Evolutionary conservation across 1,284 basidiomycete genomes (phyloP).

Genomic region (Ustilago bromivora): DNA sequence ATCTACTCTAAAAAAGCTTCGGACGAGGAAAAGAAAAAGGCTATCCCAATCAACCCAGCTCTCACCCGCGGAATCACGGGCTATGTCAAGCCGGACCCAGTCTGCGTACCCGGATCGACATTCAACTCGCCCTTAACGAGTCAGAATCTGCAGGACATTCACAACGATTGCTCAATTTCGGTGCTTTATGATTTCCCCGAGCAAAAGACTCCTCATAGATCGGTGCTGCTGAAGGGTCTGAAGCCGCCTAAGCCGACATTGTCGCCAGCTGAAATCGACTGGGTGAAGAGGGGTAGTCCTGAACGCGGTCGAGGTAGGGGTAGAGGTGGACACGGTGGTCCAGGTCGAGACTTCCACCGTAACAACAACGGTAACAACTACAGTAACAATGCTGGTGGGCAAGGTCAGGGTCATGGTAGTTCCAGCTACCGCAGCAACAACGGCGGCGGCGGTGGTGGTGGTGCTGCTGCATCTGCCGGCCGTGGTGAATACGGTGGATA

Average conservation of each 20-base stretch:
- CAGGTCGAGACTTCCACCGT: conserved; percentile 51
- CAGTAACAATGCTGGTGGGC: conserved; percentile 17
- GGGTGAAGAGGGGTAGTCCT: conserved; percentile 72
- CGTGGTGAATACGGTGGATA: conserved; percentile 13
- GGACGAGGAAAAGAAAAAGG: conserved; percentile 31
- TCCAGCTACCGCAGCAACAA: not conserved
- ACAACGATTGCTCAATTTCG: conserved; percentile 86
- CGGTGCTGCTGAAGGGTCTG: conserved; percentile 83
- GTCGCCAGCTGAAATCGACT: conserved; percentile 80
- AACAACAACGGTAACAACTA: not conserved
- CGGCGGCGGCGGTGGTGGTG: conserved; percentile 10
- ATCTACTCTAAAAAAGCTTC: conserved; percentile 81
- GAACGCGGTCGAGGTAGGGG: conserved; percentile 67
- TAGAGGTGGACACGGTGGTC: conserved; percentile 48
- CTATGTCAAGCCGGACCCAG: conserved; percentile 82
- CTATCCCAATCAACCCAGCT: conserved; percentile 76
- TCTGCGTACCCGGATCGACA: conserved; percentile 90
- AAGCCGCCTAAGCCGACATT: conserved; percentile 77
- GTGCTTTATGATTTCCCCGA: conserved; percentile 90
- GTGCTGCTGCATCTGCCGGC: not conserved
- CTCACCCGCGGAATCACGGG: conserved; percentile 85
- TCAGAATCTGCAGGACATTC: conserved; percentile 77
- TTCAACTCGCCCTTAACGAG: conserved; percentile 80
- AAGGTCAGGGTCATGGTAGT: conserved; percentile 11
- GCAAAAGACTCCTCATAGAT: conserved; percentile 86